These are phyloP conservation scores for Globisporangium iwayamae DNA, from an alignment of 352 stramenopile genomes.

Conservation along the genomic window DNA sequence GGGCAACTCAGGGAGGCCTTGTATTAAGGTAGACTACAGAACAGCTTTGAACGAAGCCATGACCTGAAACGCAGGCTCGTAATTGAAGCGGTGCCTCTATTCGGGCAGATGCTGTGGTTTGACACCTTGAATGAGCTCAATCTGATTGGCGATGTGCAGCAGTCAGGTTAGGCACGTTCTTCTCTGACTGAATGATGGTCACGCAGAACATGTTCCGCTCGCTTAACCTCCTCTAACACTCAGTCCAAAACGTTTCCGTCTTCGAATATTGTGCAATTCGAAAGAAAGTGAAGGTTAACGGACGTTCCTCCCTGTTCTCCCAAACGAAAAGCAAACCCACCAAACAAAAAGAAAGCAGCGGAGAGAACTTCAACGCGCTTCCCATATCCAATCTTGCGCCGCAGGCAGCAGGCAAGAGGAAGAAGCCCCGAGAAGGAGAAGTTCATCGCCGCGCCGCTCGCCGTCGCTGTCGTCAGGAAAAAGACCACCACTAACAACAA, in stretches of 20 bases:
- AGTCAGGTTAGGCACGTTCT: background rate
- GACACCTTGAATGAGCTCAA: background rate
- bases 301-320: constrained; percentile 5
- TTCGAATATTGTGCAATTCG: background rate
- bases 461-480: background rate
- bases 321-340: background rate
- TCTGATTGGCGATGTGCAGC: constrained; percentile 5
- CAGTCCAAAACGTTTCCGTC: background rate
- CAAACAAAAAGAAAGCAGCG: background rate
- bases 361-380: constrained; percentile 19
- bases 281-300: constrained; percentile 13
- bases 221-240: constrained; percentile 19
- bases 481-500: background rate
- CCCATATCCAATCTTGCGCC: constrained; percentile 18
- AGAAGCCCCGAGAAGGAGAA: constrained; percentile 6
- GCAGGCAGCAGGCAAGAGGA: constrained; percentile 10
- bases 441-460: background rate
- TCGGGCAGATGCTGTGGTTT: background rate
- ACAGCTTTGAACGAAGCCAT: background rate
- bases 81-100: background rate
- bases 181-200: constrained; percentile 4
- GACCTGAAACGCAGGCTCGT: background rate
- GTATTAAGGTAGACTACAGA: background rate
- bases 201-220: constrained; percentile 5
- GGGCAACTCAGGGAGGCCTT: background rate